phyloP scores from a whole-genome alignment of 768 basidiomycete species.

The Suillus spraguei region DNA sequence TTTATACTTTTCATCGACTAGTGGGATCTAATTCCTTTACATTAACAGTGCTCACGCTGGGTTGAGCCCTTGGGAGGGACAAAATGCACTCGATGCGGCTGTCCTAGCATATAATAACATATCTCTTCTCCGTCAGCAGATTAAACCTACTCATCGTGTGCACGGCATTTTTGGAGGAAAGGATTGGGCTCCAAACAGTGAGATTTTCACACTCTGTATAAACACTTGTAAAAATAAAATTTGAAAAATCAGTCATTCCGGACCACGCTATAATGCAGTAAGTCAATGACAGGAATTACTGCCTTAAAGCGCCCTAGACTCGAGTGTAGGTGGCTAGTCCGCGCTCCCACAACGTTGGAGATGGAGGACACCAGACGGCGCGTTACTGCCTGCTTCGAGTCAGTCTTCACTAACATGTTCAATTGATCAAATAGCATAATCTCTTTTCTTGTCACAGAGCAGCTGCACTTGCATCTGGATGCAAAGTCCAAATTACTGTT shows the following conservation, averaged over 20 bases:
- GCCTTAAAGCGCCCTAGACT: neutral
- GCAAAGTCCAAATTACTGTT: constrained; percentile 45
- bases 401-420: constrained; percentile 20
- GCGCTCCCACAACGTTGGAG: constrained; percentile 62
- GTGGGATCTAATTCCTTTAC: neutral
- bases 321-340: constrained; percentile 60
- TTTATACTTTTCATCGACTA: neutral
- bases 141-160: constrained; percentile 69
- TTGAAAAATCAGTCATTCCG: constrained; percentile 59
- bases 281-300: constrained; percentile 20
- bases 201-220: constrained; percentile 17
- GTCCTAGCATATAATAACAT: constrained; percentile 77
- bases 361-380: constrained; percentile 54
- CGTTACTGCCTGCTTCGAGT: constrained; percentile 71
- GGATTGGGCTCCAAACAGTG: constrained; percentile 72
- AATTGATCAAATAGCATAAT: neutral
- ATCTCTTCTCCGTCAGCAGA: constrained; percentile 78
- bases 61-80: constrained; percentile 77
- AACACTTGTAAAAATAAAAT: constrained; percentile 1
- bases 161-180: constrained; percentile 76
- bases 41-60: constrained; percentile 64
- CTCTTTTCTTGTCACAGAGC: constrained; percentile 40
- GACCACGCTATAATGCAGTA: constrained; percentile 72
- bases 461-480: constrained; percentile 63
- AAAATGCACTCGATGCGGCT: constrained; percentile 78